Percentiles rank a stretch among this genome's conserved stretches.
Evolutionary conservation across 352 stramenopile genomes (phyloP).

Genomic region (Phytophthora vignae): DNA sequence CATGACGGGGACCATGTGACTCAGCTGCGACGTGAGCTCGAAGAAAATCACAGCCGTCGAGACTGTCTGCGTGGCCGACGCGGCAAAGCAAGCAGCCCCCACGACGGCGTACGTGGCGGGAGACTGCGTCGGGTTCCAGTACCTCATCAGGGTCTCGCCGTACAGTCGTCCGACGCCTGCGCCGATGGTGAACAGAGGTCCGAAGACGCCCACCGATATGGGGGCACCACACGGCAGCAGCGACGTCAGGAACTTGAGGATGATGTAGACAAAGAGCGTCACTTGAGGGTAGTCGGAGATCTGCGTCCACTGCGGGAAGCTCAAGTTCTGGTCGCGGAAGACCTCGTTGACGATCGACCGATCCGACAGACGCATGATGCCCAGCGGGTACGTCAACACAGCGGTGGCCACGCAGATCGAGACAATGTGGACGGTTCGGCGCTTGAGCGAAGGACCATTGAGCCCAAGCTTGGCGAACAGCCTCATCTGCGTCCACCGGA

Average conservation of each 20-base stretch:
- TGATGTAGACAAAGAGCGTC: constrained; percentile 83
- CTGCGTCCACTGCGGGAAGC: constrained; percentile 72
- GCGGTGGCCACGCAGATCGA: constrained; percentile 66
- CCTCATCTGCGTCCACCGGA: constrained; percentile 65
- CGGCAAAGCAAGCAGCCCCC: constrained; percentile 91
- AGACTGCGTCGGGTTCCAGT: constrained; percentile 80
- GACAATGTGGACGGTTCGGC: constrained; percentile 69
- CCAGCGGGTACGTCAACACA: constrained; percentile 74
- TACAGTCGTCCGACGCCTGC: constrained; percentile 80
- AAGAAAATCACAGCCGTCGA: constrained; percentile 92
- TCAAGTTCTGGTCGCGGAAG: constrained; percentile 75
- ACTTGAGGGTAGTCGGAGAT: constrained; percentile 72
- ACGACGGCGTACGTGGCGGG: constrained; percentile 92
- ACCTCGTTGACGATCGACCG: constrained; percentile 84
- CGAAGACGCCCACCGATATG: constrained; percentile 86
- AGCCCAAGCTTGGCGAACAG: constrained; percentile 67
- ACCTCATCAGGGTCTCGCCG: constrained; percentile 83
- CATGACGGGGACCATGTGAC: constrained; percentile 89
- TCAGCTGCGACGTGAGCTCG: constrained; percentile 84
- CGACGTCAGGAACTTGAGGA: constrained; percentile 81
- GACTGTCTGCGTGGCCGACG: constrained; percentile 92
- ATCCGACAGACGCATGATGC: constrained; percentile 82
- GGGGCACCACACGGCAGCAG: constrained; percentile 78
- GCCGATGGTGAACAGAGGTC: constrained; percentile 84
- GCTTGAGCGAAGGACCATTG: constrained; percentile 60